Evolutionary conservation across 768 basidiomycete genomes (phyloP), one percentile per base, ranked within the genome.

Genomic region (Xerocomus spinulosus): DNA sequence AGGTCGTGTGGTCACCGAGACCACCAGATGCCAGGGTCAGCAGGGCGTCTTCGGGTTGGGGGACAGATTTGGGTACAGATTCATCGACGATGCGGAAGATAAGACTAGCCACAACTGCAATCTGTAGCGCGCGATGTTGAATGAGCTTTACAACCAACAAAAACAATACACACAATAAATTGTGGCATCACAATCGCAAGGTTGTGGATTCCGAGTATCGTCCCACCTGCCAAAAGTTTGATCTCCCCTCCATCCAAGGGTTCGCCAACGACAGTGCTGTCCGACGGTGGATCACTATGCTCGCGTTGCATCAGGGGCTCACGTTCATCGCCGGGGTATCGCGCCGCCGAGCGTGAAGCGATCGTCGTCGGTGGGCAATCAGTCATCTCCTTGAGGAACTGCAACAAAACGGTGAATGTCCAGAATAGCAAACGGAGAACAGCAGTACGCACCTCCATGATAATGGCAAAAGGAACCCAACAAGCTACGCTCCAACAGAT

Each of bases 401-500:
- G 51, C 25, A 32, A 34, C 17, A 18, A 38, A 34, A 20, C 7
- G 0, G 25, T 64, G 29, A 46, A 30, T 18, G 35, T 18, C 35
- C n/a, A 15, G 20, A 25, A 48, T 14, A n/a, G 20, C 14, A 30
- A 42, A 34, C 9, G 39, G n/a, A 28, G 3, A 8, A 52, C 28
- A 82, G 83, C 76, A 87, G 23, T 4, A 57, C 77, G 42, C 53
- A 81, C 92, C 81, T 94, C 93, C 93, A 97, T 97, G 68, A 97
- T 91, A 59, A 96, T 92, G 17, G 93, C 88, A 56, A 96, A 96
- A 3, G 93, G 93, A 14, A 91, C 90, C 94, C 94, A 96, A 70
- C 89, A 91, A n/a, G 94, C 91, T 33, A 96, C 90, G 9, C 92
- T 90, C 94, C 94, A 97, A 66, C 87, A 94, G 30, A 96, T 86